Conservation (phyloP, 192 early-diverging fungal genomes). For the Gamsiella multidivaricata region DNA sequence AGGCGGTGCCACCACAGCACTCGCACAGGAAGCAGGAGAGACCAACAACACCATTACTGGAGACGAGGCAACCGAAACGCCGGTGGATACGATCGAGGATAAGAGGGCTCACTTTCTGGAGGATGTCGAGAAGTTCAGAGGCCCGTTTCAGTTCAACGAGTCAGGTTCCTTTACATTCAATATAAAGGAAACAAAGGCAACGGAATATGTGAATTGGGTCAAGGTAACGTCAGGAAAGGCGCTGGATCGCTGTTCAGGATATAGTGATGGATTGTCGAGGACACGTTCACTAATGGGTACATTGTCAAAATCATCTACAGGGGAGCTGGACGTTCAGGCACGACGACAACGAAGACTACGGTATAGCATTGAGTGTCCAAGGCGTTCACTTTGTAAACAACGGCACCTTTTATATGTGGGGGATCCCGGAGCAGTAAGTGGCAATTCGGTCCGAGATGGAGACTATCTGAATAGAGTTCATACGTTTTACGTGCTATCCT, state of each 20-base stretch:
- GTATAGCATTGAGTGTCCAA: slow-evolving; percentile 56
- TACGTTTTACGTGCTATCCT: no score
- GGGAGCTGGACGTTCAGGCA: slow-evolving; percentile 59
- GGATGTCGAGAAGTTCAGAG: slow-evolving; percentile 30
- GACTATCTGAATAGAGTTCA: no score
- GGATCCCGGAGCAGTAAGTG: slow-evolving; percentile 57
- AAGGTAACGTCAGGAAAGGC: slow-evolving; percentile 27
- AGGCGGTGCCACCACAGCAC: neutral
- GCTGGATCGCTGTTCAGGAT: neutral
- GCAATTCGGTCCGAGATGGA: neutral
- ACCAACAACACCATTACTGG: neutral
- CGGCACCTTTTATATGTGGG: slow-evolving; percentile 63
- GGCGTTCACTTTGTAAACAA: slow-evolving; percentile 66
- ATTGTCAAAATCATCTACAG: slow-evolving; percentile 31
- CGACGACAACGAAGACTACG: slow-evolving; percentile 58
- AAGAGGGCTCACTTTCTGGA: slow-evolving; percentile 28
- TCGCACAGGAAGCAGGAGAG: neutral
- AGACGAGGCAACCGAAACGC: neutral
- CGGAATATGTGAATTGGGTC: slow-evolving; percentile 59
- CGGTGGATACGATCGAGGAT: slow-evolving; percentile 26
- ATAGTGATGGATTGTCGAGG: neutral
- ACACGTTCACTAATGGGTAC: neutral
- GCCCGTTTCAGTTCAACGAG: slow-evolving; percentile 38
- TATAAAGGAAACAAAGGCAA: slow-evolving; percentile 47
- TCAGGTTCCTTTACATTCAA: slow-evolving; percentile 43